These are phyloP conservation scores for Gastrolobium villosum DNA, from an alignment of 306 rosid genomes.

Conservation along the genomic window DNA sequence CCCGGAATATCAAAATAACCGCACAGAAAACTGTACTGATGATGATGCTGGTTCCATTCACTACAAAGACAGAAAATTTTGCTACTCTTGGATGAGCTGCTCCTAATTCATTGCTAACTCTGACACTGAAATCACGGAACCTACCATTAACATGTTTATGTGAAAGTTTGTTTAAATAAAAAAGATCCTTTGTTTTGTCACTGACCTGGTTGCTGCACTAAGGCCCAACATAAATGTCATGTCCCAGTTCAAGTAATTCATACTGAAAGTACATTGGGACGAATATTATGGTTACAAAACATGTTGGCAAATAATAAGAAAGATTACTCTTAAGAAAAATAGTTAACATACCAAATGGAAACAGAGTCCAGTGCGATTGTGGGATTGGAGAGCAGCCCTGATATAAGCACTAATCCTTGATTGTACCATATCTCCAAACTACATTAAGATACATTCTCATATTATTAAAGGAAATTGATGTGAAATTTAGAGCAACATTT, in stretches of 20 bases:
- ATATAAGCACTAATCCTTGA: slow-evolving; percentile 81
- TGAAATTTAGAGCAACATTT: background rate
- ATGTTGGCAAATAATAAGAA: background rate
- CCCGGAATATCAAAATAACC: slow-evolving; percentile 57
- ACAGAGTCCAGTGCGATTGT: slow-evolving; percentile 70
- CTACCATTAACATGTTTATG: background rate
- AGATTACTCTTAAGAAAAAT: slow-evolving; percentile 35
- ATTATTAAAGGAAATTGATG: slow-evolving; percentile 2
- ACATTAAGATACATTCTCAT: slow-evolving; percentile 33
- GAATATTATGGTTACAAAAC: background rate
- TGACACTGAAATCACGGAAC: slow-evolving; percentile 53
- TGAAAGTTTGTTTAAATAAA: background rate
- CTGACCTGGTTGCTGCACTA: slow-evolving; percentile 31
- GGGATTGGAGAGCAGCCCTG: slow-evolving; percentile 80
- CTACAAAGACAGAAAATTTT: slow-evolving; percentile 71
- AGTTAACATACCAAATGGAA: slow-evolving; percentile 55
- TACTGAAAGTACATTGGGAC: slow-evolving; percentile 9
- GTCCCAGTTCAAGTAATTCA: slow-evolving; percentile 36
- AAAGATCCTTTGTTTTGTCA: background rate
- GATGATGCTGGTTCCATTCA: slow-evolving; percentile 70
- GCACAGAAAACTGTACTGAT: slow-evolving; percentile 60
- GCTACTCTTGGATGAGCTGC: slow-evolving; percentile 75
- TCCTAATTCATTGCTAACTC: slow-evolving; percentile 85
- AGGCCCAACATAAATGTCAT: slow-evolving; percentile 38
- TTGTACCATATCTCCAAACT: slow-evolving; percentile 91